Base-by-base conservation (phyloP, 768 basidiomycete genomes). In the Collybia mongolica region DNA sequence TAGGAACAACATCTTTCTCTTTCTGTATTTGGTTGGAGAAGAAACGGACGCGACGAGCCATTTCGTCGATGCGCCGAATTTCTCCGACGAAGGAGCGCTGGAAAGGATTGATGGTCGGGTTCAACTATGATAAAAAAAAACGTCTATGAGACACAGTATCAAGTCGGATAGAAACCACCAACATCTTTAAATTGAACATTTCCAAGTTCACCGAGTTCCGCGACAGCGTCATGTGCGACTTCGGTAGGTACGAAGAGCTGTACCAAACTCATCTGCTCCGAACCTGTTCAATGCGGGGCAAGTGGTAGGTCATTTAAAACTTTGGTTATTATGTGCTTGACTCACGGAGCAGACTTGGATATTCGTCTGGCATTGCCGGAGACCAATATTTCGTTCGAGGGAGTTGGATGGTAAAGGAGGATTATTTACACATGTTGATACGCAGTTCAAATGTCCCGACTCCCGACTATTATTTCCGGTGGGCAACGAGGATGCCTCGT, bases 141-240 rank as follows among this genome's bases (percentile, higher is more conserved):
- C 36, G 26, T 11, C 39, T 22, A 29, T 37, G n/a, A 11, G 22
- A 35, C 40, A 15, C 28, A 6, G 9, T 28, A 32, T 23, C 26
- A 8, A 55, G 45, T 11, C 6, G 49, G 14, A 26, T 8, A 24
- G 20, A 29, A 15, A 19, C 6, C 12, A 56, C 89, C 59, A 59
- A 95, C 93, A 71, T 99, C 97, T 73, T 95, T 96, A 72, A 98
- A 97, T 66, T 98, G 93, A 22, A 98, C 89, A 69, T 96, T 81
- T 40, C 95, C 93, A 39, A 98, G 83, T 69, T 97, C 93, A 58
- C 93, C 97, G 15, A 99, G 83, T 66, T 96, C 93, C 46, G 89
- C 86, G 53, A 98, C 92, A 41, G 96, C 92, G 65, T 98, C 93
- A 68, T 99, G 97, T 23, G 95, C 93, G 54, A 96, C 93, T 78